A percentile compares a stretch with the other conserved stretches of the same genome.
phyloP scores from a whole-genome alignment of 2,329 filamentous ascomycete genomes.

The Clathrospora elynae region DNA sequence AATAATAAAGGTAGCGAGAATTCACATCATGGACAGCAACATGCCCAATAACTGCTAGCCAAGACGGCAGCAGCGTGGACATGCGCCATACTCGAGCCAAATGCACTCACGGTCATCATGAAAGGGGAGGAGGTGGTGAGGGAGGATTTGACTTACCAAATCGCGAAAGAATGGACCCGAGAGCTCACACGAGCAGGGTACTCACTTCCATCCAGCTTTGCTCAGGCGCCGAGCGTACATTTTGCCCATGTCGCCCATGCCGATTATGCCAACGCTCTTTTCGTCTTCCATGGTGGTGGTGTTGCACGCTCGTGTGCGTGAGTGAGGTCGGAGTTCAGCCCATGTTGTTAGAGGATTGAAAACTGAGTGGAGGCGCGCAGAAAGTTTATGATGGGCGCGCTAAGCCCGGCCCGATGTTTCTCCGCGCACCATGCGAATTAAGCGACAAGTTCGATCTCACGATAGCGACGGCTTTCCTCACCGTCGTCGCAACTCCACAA shows the following conservation, averaged over 20 bases:
- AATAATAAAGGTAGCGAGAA: constrained; percentile 95
- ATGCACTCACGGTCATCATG: constrained; percentile 99
- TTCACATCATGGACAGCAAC: constrained; percentile 95
- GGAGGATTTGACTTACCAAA: constrained; percentile 35
- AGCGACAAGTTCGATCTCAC: constrained; percentile 25
- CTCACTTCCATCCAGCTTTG: constrained; percentile 95
- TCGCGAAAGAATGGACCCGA: constrained; percentile 10
- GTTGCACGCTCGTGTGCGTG: constrained; percentile 28
- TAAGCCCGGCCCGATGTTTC: constrained; percentile 20
- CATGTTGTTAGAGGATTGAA: constrained; percentile 31
- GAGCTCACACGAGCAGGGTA: constrained; percentile 27
- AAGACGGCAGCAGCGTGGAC: constrained; percentile 73
- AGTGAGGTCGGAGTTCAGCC: constrained; percentile 35
- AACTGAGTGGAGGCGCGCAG: constrained; percentile 11
- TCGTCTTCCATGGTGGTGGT: constrained; percentile 58
- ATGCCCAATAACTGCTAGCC: constrained; percentile 62
- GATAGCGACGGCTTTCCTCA: constrained; percentile 28
- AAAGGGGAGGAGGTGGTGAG: constrained; percentile 30
- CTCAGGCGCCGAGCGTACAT: constrained; percentile 93
- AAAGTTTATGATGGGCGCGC: constrained; percentile 25
- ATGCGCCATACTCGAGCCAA: constrained; percentile 97
- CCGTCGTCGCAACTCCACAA: constrained; percentile 37
- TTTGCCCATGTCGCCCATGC: constrained; percentile 99
- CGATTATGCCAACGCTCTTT: constrained; percentile 89
- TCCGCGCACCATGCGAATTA: constrained; percentile 24